phyloP scores from a whole-genome alignment of 2,329 filamentous ascomycete genomes.

The Akanthomyces dipterigenus region DNA sequence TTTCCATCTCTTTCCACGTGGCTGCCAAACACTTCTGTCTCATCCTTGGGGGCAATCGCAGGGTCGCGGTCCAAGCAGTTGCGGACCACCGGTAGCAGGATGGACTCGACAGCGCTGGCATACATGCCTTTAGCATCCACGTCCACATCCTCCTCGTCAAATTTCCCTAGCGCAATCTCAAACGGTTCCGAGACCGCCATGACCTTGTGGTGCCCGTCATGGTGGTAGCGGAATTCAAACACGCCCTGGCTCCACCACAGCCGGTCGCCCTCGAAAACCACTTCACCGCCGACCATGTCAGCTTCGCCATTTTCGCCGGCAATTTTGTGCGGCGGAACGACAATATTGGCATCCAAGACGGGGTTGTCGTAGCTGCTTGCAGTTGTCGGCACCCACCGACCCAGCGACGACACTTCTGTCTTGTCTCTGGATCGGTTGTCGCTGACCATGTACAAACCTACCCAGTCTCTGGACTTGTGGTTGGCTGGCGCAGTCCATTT shows the following conservation, averaged over 20 bases:
- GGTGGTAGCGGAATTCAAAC: conserved; percentile 96
- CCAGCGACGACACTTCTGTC: conserved; percentile 77
- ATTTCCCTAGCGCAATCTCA: conserved; percentile 76
- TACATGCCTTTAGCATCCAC: conserved; percentile 53
- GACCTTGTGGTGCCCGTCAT: conserved; percentile 84
- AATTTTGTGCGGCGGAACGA: conserved; percentile 59
- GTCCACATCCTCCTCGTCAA: conserved; percentile 67
- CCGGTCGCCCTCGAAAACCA: conserved; percentile 86
- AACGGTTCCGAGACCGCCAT: conserved; percentile 94
- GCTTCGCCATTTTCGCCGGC: conserved; percentile 45
- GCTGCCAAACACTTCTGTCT: conserved; percentile 77
- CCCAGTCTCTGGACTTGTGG: conserved; percentile 89
- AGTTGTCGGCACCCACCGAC: conserved; percentile 82
- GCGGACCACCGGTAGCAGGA: conserved; percentile 73
- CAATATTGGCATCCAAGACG: conserved; percentile 68
- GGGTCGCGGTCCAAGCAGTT: conserved; percentile 92
- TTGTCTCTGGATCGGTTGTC: conserved; percentile 83
- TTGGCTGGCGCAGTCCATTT: conserved; percentile 84
- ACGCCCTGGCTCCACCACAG: conserved; percentile 96
- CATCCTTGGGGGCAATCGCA: conserved; percentile 75
- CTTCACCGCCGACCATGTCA: conserved; percentile 68
- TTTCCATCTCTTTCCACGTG: conserved; percentile 82
- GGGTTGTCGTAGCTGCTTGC: conserved; percentile 68
- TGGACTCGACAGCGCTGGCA: conserved; percentile 64
- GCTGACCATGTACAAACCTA: conserved; percentile 91